Evolutionary conservation across 768 basidiomycete species (phyloP), one percentile per base, ranked within the genome.

Genomic region (Lactarius evosmus): DNA sequence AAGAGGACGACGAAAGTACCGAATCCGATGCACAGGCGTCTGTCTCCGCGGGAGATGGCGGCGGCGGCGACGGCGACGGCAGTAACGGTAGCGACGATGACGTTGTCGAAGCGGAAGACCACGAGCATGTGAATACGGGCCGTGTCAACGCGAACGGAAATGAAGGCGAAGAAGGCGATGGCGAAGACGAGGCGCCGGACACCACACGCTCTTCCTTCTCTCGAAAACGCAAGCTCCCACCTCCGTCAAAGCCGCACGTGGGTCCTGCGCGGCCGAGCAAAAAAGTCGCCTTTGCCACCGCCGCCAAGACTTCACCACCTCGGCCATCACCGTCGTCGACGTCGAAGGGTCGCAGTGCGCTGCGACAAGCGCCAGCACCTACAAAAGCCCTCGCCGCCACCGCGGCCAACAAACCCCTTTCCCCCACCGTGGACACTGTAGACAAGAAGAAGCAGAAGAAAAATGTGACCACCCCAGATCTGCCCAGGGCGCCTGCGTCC

Each of bases 81-180:
- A 69, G 78, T 74, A 77, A 78, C 72, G 70, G 76, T 69, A 58
- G 73, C 61, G 73, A 66, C 74, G 67, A 77, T 75, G 67, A 78
- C 73, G 75, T 75, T 67, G 72, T 83, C 16, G 73, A 73, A 6
- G 74, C 68, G 4, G 74, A 74, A 17, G 73, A 73, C 5, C 70
- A 68, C 7, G 73, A 72, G 7, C 70, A 69, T 52, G 73, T 70
- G 25, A 69, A 70, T 25, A 34, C 54, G 49, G 38, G n/a, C n/a
- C n/a, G n/a, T n/a, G n/a, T n/a, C n/a, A n/a, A 38, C 25, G 16
- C 0, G 4, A 41, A 46, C 36, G 25, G 17, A 1, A 30, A 41
- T n/a, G 34, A 41, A 32, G 40, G 22, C 50, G n/a, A 30, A 2
- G 59, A n/a, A 4, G 29, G 34, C 2, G 25, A 7, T 3, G 44